These are phyloP conservation scores for Epichloe typhina DNA, from an alignment of 2,329 filamentous ascomycete species.

Conservation along the genomic window DNA sequence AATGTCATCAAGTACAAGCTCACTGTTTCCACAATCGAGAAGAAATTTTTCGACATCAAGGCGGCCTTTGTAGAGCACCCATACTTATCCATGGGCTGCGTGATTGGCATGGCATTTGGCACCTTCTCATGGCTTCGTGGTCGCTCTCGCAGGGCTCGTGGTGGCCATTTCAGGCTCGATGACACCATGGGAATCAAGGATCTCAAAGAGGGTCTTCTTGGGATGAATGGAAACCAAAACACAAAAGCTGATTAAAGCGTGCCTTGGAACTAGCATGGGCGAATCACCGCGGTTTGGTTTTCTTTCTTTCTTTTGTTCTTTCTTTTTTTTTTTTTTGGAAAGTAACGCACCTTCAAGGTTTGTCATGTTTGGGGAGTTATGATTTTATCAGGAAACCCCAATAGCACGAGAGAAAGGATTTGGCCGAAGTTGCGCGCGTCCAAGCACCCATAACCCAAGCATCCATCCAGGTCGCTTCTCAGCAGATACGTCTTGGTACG, in stretches of 20 bases:
- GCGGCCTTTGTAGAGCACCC: slow-evolving; percentile 46
- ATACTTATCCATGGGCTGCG: slow-evolving; percentile 42
- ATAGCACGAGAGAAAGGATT: neutral
- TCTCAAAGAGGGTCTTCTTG: slow-evolving; percentile 53
- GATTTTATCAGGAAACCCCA: neutral
- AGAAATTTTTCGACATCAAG: slow-evolving; percentile 55
- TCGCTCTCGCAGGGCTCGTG: slow-evolving; percentile 38
- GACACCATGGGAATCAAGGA: slow-evolving; percentile 37
- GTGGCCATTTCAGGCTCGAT: slow-evolving; percentile 49
- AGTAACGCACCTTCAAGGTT: slow-evolving; percentile 2
- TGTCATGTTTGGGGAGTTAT: neutral
- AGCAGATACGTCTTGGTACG: neutral
- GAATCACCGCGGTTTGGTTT: neutral
- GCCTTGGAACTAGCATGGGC: neutral
- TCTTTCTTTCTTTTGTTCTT: slow-evolving; percentile 2
- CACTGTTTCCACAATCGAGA: slow-evolving; percentile 59
- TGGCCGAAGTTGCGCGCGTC: neutral
- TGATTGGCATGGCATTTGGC: slow-evolving; percentile 42
- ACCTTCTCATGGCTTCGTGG: slow-evolving; percentile 40
- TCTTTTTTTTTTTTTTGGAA: slow-evolving; percentile 1
- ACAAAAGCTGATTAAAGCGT: slow-evolving; percentile 21
- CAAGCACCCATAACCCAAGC: neutral
- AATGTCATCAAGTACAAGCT: slow-evolving; percentile 64
- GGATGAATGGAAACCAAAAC: slow-evolving; percentile 24
- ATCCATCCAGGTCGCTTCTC: neutral